Evolutionary conservation across 202 grass and related monocot genomes (phyloP), one percentile per base, ranked within the genome.

Genomic region (Hordeum pubiflorum): DNA sequence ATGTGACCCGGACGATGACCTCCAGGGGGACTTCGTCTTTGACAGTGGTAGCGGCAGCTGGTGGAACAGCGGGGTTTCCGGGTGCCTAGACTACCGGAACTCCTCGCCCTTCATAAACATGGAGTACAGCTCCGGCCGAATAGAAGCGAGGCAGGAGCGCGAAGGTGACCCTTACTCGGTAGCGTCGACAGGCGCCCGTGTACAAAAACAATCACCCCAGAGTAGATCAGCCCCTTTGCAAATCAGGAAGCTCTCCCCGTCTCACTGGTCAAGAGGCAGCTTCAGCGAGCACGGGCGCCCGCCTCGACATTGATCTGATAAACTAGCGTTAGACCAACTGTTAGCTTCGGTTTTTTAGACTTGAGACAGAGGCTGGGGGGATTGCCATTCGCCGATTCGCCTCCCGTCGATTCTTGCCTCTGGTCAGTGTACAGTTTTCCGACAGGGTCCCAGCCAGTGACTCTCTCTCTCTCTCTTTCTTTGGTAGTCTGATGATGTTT

Each of bases 81-180:
- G 83, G 20, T 52, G 58, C 58, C 41, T 86, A 22, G 86, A 88
- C 36, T 87, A 82, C 46, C 63, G 21, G 82, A 81, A 85, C 70
- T 58, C 86, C 39, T 89, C 83, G 37, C 88, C 88, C 11, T 94
- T 98, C 72, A 87, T 98, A 38, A 95, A 89, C 38, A 98, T 98
- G 95, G 92, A 95, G 76, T 95, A 89, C 75, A 93, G 88, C 79
- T 98, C 87, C 2, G 92, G 90, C 8, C 77, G 84, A 63, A 88
- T 88, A 76, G 88, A 93, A 57, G 83, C 72, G 22, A 79, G 76
- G n/a, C 41, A 48, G 66, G 31, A 27, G 17, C 46, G 46, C 9
- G 67, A 70, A 0, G 17, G 48, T 15, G 84, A 78, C 63, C 84
- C 81, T 57, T 86, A 63, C n/a, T 84, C n/a, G 0, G 76, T 59